These are phyloP conservation scores for Cryphonectria naterciae DNA, from an alignment of 2,329 filamentous ascomycete genomes.

Conservation along the genomic window DNA sequence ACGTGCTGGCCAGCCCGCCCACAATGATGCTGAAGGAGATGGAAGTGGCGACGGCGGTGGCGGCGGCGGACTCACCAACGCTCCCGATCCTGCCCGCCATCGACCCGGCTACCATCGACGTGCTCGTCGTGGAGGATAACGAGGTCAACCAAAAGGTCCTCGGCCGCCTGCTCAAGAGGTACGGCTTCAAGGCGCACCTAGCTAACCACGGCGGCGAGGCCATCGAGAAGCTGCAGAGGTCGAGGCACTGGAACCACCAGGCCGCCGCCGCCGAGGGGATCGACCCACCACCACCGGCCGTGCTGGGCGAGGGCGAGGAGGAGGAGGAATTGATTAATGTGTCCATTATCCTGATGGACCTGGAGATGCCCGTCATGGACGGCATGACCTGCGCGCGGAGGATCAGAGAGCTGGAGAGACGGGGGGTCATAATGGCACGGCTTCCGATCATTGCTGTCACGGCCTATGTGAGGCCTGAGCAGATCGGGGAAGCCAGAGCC, in stretches of 20 bases:
- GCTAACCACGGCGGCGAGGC: constrained; percentile 66
- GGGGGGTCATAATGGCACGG: constrained; percentile 64
- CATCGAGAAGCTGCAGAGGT: constrained; percentile 58
- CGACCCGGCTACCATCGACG: constrained; percentile 49
- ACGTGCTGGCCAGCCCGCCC: background rate
- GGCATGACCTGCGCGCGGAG: constrained; percentile 72
- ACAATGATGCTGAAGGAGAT: background rate
- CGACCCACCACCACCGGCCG: background rate
- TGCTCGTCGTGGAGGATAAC: constrained; percentile 71
- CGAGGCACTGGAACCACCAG: constrained; percentile 54
- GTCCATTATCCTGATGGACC: constrained; percentile 76
- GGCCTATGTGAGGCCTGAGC: constrained; percentile 76
- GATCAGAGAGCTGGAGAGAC: constrained; percentile 69
- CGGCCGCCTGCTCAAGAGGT: constrained; percentile 63
- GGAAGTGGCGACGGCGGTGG: background rate
- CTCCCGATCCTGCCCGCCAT: constrained; percentile 32
- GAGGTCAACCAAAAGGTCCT: constrained; percentile 69
- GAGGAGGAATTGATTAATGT: constrained; percentile 56
- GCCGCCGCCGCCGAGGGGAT: constrained; percentile 20
- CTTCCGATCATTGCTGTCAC: constrained; percentile 85
- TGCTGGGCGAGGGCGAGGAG: constrained; percentile 38
- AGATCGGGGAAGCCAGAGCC: constrained; percentile 70
- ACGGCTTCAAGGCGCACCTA: constrained; percentile 63
- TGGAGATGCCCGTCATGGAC: constrained; percentile 84
- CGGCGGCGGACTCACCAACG: background rate